A percentile compares a stretch with the other conserved stretches of the same genome.
Evolutionary conservation across 1,284 basidiomycete genomes (phyloP).

Genomic region (Irpex lacteus): DNA sequence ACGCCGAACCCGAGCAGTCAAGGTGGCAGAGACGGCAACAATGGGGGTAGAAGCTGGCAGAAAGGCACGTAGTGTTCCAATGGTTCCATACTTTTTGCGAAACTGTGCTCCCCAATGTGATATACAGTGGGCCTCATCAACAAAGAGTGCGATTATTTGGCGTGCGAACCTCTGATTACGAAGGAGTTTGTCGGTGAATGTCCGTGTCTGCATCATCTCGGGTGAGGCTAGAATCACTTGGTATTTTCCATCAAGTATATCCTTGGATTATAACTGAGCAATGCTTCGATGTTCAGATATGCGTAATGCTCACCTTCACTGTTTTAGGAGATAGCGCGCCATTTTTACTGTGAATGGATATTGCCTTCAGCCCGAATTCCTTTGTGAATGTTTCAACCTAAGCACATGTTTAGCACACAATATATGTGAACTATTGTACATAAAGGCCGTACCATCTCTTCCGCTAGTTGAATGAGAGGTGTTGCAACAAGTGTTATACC

Average conservation of each 20-base stretch:
- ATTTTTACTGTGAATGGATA: constrained; percentile 34
- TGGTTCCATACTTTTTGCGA: constrained; percentile 15
- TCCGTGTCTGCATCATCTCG: background rate
- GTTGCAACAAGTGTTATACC: constrained; percentile 32
- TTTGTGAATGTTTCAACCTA: constrained; percentile 27
- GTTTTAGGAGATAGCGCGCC: constrained; percentile 22
- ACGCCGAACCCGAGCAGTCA: constrained; percentile 9
- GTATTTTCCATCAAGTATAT: constrained; percentile 27
- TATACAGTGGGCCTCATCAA: constrained; percentile 34
- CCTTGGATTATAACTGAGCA: constrained; percentile 20
- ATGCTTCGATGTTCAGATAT: background rate
- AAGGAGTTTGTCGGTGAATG: background rate
- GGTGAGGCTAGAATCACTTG: background rate
- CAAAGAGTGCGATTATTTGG: constrained; percentile 16
- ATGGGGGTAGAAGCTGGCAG: constrained; percentile 15
- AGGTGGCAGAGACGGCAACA: constrained; percentile 18
- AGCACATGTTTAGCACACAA: background rate
- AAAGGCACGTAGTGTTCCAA: constrained; percentile 15
- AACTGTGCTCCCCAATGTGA: constrained; percentile 25
- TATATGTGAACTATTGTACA: background rate
- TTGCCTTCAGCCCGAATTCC: constrained; percentile 28
- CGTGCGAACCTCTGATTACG: background rate
- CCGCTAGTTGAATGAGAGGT: constrained; percentile 35
- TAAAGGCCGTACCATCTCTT: constrained; percentile 32
- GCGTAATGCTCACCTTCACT: constrained; percentile 18